Evolutionary conservation across 2,329 filamentous ascomycete species (phyloP), one percentile per base, ranked within the genome.

Genomic region (Pezicula rhizophila): DNA sequence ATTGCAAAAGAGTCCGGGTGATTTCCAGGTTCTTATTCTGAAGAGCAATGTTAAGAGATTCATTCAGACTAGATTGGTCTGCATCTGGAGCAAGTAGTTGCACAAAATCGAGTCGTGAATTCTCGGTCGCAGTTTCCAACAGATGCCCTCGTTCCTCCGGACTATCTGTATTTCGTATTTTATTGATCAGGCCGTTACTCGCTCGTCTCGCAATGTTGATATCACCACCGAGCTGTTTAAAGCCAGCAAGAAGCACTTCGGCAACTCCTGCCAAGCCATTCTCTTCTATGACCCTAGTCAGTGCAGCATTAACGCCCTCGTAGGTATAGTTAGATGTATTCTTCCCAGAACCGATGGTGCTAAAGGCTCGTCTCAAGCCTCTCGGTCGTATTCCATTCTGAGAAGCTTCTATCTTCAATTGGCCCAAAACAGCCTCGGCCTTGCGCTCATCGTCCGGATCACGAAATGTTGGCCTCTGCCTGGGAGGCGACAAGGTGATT

Each of bases 381-480:
- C 47, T 48, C 15, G 43, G 26, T 20, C 49, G 47, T 4, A 44
- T 31, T 39, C 46, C 46, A 28, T 26, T 33, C 25, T 44, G 18
- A 17, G 39, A 17, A 15, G 42, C 46, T 31, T 56, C 50, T 23
- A 52, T 49, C 18, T 46, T 50, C 46, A 54, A 31, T 43, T 52
- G 49, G 7, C 40, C 48, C 14, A 56, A 38, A 20, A 56, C 41
- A 14, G 52, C 48, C 43, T 56, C 52, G n/a, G 54, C 54, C 35
- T 42, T 51, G 42, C 48, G 28, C 11, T 56, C 54, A 23, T 56
- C 52, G 18, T 54, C 48, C 5, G 46, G 44, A 25, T 34, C 44
- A 8, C 35, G 42, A 34, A 50, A 51, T 8, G 52, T 23, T 10
- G 50, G 50, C 8, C 31, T 17, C 15, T 50, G 44, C 10, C 11